Evolutionary conservation across 129 eudicot genomes (phyloP).

Genomic region (Flaveria ramosissima): DNA sequence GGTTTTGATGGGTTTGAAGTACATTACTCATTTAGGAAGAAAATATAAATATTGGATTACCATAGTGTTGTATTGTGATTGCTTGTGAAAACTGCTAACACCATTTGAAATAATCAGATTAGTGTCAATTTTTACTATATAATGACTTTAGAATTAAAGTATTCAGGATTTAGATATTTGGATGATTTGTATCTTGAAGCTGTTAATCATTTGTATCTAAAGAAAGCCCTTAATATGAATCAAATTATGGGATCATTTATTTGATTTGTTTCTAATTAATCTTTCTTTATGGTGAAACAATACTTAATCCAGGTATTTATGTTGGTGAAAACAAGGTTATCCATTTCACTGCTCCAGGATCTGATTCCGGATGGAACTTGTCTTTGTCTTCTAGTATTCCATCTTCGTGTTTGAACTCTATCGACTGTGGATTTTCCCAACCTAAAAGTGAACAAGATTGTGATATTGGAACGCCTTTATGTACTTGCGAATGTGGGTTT

Average conservation of each 20-base stretch:
- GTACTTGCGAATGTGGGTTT: slow-evolving; percentile 48
- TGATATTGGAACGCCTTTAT: slow-evolving; percentile 18
- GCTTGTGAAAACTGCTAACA: no score
- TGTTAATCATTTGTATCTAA: background rate
- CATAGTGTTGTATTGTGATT: no score
- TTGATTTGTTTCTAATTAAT: background rate
- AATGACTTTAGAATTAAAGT: background rate
- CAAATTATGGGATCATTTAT: background rate
- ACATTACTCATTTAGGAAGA: no score
- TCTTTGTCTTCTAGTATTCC: background rate
- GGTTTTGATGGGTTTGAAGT: background rate
- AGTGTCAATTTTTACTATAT: no score
- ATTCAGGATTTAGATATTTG: background rate
- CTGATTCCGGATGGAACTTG: slow-evolving; percentile 9
- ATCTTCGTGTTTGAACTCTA: slow-evolving; percentile 12
- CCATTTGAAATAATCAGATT: no score
- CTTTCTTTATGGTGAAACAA: background rate
- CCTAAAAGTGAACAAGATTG: slow-evolving; percentile 18
- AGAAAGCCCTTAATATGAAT: background rate
- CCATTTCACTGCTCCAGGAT: slow-evolving; percentile 45
- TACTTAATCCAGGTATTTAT: slow-evolving; percentile 45
- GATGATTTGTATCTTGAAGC: background rate
- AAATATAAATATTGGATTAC: no score
- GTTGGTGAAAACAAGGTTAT: slow-evolving; percentile 60
- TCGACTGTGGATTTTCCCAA: slow-evolving; percentile 14